Percentiles rank a stretch among this genome's conserved stretches.
These are phyloP conservation scores for Goffeauzyma gilvescens DNA, from an alignment of 768 basidiomycete genomes.

Conservation along the genomic window DNA sequence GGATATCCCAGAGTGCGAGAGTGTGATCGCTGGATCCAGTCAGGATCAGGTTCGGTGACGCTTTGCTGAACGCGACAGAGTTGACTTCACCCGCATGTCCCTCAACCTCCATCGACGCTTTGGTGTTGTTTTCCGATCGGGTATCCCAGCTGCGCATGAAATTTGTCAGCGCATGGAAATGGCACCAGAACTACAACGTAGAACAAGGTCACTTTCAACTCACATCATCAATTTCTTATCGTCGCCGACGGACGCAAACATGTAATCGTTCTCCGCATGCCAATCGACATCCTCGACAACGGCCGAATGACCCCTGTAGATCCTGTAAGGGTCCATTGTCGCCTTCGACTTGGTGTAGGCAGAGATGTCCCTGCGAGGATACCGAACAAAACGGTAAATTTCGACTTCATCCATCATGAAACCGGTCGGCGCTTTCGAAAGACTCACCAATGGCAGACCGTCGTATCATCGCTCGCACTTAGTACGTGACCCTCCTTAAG, in stretches of 20 bases:
- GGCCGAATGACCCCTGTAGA: slow-evolving; percentile 74
- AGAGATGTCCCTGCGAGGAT: slow-evolving; percentile 84
- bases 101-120: slow-evolving; percentile 52
- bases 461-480: slow-evolving; percentile 87
- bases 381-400: neutral
- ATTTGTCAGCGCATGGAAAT: neutral
- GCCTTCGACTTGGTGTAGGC: slow-evolving; percentile 58
- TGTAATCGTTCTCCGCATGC: slow-evolving; percentile 60
- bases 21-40: slow-evolving; percentile 93
- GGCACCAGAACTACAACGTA: neutral
- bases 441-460: slow-evolving; percentile 74
- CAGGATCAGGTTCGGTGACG: slow-evolving; percentile 54
- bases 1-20: slow-evolving; percentile 67
- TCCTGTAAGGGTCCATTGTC: slow-evolving; percentile 61
- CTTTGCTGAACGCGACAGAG: slow-evolving; percentile 74
- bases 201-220: slow-evolving; percentile 26
- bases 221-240: slow-evolving; percentile 87
- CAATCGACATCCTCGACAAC: slow-evolving; percentile 98
- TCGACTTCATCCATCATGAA: neutral
- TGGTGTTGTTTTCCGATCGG: slow-evolving; percentile 41
- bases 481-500: slow-evolving; percentile 63
- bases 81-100: slow-evolving; percentile 85
- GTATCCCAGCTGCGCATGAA: slow-evolving; percentile 64
- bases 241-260: slow-evolving; percentile 89
- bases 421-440: no score